Conservation (phyloP, 1,284 basidiomycete genomes). For the Trametes polyzona region DNA sequence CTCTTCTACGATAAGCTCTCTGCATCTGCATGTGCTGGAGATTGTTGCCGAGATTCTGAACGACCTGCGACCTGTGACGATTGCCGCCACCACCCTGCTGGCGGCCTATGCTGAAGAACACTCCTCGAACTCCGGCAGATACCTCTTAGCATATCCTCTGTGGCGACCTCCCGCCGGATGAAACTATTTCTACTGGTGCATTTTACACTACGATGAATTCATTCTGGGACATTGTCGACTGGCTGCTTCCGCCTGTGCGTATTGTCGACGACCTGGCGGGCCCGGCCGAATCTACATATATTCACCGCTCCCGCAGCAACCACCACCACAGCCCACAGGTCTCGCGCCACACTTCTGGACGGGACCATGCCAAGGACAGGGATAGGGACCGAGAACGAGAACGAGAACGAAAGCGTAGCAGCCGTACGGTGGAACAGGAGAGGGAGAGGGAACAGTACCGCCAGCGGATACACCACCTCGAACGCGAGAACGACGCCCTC, state of each 20-base stretch:
- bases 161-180: constrained; percentile 19
- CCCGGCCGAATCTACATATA: constrained; percentile 26
- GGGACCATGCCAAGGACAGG: constrained; percentile 26
- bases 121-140: not conserved
- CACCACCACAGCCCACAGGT: constrained; percentile 17
- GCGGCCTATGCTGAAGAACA: constrained; percentile 10
- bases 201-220: constrained; percentile 36
- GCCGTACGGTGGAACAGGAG: constrained; percentile 22
- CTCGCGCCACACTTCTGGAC: constrained; percentile 22
- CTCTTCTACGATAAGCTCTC: constrained; percentile 9
- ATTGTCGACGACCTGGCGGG: constrained; percentile 37
- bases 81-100: constrained; percentile 9
- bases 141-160: constrained; percentile 22
- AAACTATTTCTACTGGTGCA: too few species aligned
- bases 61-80: constrained; percentile 7
- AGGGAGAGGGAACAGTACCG: constrained; percentile 30
- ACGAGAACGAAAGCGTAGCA: constrained; percentile 24
- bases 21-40: constrained; percentile 5
- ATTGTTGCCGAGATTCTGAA: not conserved
- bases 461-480: constrained; percentile 30
- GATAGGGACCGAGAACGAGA: constrained; percentile 28
- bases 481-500: constrained; percentile 35
- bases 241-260: constrained; percentile 37
- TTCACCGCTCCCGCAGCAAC: constrained; percentile 22
- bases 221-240: constrained; percentile 37